Percentiles rank a stretch among this genome's conserved stretches.
Evolutionary conservation across 2,329 filamentous ascomycete species (phyloP).

Genomic region (Colletotrichum cereale): DNA sequence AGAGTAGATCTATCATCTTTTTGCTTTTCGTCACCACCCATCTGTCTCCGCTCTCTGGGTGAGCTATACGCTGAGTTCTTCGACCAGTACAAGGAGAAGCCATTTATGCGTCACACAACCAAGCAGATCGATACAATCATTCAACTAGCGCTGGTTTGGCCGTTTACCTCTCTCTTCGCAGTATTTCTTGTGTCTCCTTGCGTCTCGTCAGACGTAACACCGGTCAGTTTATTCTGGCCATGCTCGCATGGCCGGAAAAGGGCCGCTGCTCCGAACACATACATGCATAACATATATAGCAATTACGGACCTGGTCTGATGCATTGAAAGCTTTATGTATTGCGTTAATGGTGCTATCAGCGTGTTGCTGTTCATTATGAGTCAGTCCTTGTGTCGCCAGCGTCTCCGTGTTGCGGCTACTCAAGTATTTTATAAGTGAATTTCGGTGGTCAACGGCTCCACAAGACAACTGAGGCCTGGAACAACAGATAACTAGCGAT

Average conservation of each 20-base stretch:
- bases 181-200: background rate
- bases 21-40: background rate
- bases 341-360: background rate
- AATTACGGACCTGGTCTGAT: background rate
- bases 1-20: background rate
- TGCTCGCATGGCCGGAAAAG: background rate
- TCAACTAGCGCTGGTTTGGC: background rate
- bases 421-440: background rate
- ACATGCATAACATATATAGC: background rate
- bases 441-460: background rate
- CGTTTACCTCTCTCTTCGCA: background rate
- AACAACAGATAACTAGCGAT: background rate
- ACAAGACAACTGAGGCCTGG: background rate
- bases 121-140: background rate
- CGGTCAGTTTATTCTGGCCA: background rate
- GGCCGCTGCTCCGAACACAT: background rate
- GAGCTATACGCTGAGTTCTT: background rate
- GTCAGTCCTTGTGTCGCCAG: too few relatives aligned
- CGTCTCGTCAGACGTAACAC: background rate
- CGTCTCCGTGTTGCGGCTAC: too few relatives aligned
- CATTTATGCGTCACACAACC: background rate
- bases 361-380: too few relatives aligned
- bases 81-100: background rate
- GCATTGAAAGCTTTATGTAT: background rate
- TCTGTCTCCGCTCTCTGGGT: background rate